Evolutionary conservation across 192 early-diverging fungal genomes (phyloP).

Genomic region (Backusella mclennaniae): DNA sequence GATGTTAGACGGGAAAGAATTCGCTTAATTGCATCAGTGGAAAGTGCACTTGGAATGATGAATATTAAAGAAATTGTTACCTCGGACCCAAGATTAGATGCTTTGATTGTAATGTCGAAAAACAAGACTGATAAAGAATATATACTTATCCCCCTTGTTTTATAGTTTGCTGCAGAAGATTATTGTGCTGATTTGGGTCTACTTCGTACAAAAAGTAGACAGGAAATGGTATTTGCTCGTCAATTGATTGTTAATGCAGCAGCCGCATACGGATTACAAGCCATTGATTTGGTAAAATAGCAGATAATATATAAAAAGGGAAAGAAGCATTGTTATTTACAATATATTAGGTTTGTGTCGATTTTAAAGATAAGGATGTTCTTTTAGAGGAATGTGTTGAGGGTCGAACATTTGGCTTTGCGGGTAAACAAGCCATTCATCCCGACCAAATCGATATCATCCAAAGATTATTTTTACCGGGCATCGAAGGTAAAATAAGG

Average conservation of each 20-base stretch:
- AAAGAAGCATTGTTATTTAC: not conserved
- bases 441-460: constrained; percentile 85
- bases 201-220: constrained; percentile 65
- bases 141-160: not conserved
- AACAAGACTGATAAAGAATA: not conserved
- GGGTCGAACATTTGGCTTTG: constrained; percentile 90
- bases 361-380: constrained; percentile 70
- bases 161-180: constrained; percentile 90
- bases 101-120: constrained; percentile 58
- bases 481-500: constrained; percentile 46
- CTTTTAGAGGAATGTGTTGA: constrained; percentile 81
- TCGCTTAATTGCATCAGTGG: constrained; percentile 84
- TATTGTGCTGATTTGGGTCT: constrained; percentile 88
- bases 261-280: constrained; percentile 80
- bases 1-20: constrained; percentile 55
- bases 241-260: constrained; percentile 80
- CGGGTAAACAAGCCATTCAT: constrained; percentile 96
- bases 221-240: constrained; percentile 80
- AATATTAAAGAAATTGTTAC: constrained; percentile 84
- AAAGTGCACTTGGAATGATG: constrained; percentile 84
- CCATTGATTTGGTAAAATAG: constrained; percentile 82
- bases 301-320: not conserved
- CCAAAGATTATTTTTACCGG: constrained; percentile 76
- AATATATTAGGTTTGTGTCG: constrained; percentile 71
- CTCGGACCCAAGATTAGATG: constrained; percentile 74